phyloP scores from a whole-genome alignment of 768 basidiomycete genomes.

The Phlegmacium glaucopus region DNA sequence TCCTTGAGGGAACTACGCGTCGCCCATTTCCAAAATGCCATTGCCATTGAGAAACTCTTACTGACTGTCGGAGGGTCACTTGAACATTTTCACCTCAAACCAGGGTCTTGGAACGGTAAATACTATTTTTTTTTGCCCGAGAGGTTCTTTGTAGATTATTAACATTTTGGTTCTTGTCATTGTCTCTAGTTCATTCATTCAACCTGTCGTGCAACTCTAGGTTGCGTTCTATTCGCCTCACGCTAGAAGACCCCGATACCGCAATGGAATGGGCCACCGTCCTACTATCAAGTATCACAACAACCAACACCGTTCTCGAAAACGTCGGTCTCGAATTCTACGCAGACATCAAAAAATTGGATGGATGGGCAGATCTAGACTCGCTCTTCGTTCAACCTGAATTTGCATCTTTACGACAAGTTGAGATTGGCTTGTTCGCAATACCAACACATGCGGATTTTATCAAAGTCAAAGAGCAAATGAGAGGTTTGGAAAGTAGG shows the following conservation, averaged over 20 bases:
- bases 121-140: no score
- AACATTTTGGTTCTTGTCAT: background rate
- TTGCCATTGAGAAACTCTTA: conserved; percentile 34
- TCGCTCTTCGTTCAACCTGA: conserved; percentile 29
- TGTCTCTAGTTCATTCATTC: conserved; percentile 30
- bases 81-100: conserved; percentile 43
- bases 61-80: conserved; percentile 30
- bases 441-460: conserved; percentile 31
- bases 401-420: conserved; percentile 25
- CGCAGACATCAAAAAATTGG: conserved; percentile 33
- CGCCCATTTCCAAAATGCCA: conserved; percentile 36
- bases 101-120: conserved; percentile 38
- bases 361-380: conserved; percentile 33
- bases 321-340: conserved; percentile 39
- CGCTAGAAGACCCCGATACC: conserved; percentile 35
- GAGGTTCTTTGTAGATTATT: no score
- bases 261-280: conserved; percentile 36
- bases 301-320: conserved; percentile 19
- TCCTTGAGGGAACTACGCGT: conserved; percentile 40
- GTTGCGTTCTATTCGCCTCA: conserved; percentile 37
- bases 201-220: conserved; percentile 31
- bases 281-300: conserved; percentile 27
- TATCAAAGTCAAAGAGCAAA: conserved; percentile 26
- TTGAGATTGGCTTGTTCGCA: conserved; percentile 41
- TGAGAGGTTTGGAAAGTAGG: conserved; percentile 23